These are phyloP conservation scores for Tricholoma saponaceum DNA, from an alignment of 768 basidiomycete species.

Conservation along the genomic window DNA sequence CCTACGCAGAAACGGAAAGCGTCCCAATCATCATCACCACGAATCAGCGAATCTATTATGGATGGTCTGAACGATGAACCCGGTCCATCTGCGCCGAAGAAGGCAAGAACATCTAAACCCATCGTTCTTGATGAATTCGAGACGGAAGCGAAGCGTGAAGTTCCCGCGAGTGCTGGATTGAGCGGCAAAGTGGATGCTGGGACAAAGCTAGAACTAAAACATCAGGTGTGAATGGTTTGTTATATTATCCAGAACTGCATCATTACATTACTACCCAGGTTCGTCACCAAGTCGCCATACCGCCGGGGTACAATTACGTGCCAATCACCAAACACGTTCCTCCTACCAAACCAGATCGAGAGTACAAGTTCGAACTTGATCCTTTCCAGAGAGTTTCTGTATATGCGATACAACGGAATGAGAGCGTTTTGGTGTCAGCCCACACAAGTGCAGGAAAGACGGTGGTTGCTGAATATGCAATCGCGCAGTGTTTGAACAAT, in stretches of 20 bases:
- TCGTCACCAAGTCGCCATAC: constrained; percentile 94
- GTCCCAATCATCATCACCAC: too few species aligned
- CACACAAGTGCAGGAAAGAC: constrained; percentile 99
- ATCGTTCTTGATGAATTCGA: constrained; percentile 92
- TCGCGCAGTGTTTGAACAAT: constrained; percentile 90
- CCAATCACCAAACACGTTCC: constrained; percentile 94
- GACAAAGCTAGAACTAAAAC: constrained; percentile 68
- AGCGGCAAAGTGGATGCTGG: constrained; percentile 66
- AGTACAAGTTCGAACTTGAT: constrained; percentile 95
- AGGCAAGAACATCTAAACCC: constrained; percentile 57
- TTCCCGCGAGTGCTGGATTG: constrained; percentile 84
- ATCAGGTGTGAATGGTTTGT: constrained; percentile 63
- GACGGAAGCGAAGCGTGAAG: constrained; percentile 88
- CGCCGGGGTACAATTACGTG: constrained; percentile 85
- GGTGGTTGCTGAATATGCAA: constrained; percentile 98
- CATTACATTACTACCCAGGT: too few species aligned
- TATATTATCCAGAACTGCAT: too few species aligned
- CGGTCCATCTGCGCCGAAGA: constrained; percentile 48
- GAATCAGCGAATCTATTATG: too few species aligned
- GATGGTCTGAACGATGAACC: too few species aligned
- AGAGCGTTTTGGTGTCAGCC: constrained; percentile 95
- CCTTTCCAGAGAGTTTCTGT: constrained; percentile 97
- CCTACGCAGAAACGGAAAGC: too few species aligned
- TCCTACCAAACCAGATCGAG: constrained; percentile 82
- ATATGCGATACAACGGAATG: constrained; percentile 93